Conservation (phyloP, 75 land plant species). For the Ceratopteris richardii region DNA sequence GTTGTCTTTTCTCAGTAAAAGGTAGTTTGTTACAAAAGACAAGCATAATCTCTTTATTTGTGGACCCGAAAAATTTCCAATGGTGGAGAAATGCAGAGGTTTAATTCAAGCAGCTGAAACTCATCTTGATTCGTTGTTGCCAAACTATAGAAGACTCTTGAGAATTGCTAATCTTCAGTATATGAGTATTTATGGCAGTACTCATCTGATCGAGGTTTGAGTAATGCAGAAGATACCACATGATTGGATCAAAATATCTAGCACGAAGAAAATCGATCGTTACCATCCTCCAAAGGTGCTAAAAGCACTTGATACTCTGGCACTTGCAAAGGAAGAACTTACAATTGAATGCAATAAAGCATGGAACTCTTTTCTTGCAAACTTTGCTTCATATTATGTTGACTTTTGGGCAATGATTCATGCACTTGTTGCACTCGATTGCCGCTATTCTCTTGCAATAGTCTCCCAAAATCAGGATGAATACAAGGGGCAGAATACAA, state of each 20-base stretch:
- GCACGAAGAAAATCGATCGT: constrained; percentile 72
- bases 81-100: constrained; percentile 54
- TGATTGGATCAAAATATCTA: constrained; percentile 78
- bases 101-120: constrained; percentile 42
- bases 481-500: too few relatives aligned
- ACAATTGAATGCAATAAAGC: constrained; percentile 43
- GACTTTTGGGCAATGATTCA: constrained; percentile 89
- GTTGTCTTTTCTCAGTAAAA: constrained; percentile 55
- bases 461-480: constrained; percentile 80
- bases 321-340: constrained; percentile 80
- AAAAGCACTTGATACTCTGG: constrained; percentile 56
- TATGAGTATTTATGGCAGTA: constrained; percentile 61
- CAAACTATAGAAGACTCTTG: constrained; percentile 52
- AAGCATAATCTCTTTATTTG: constrained; percentile 48
- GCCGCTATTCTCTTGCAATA: constrained; percentile 83
- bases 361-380: constrained; percentile 67
- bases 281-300: constrained; percentile 93
- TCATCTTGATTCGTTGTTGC: constrained; percentile 52
- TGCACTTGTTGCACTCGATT: constrained; percentile 83
- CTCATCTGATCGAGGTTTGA: constrained; percentile 80
- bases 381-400: constrained; percentile 51
- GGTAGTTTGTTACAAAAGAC: constrained; percentile 68
- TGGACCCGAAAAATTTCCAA: constrained; percentile 52
- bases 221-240: constrained; percentile 54
- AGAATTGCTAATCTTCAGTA: constrained; percentile 52